Evolutionary conservation across 2,329 filamentous ascomycete species (phyloP), one percentile per base, ranked within the genome.

Genomic region (Didymella pomorum): DNA sequence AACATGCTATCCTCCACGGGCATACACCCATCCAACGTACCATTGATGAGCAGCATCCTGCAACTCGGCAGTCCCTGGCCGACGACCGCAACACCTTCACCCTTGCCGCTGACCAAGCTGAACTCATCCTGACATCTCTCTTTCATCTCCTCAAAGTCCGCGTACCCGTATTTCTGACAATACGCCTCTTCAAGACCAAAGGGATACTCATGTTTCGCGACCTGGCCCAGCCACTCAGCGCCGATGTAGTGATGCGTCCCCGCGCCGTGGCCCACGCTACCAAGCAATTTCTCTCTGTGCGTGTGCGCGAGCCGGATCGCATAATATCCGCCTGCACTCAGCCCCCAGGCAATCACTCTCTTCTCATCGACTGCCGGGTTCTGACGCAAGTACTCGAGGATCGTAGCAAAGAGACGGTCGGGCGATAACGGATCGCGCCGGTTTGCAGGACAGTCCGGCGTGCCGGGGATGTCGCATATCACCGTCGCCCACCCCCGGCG

Each of bases 161-260:
- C 45, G 23, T 78, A 78, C 0, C 76, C 75, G 52, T 76, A 84
- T 58, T 84, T 84, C 58, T 77, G 74, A 1, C 76, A 76, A 48
- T 84, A 75, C 0, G 82, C 82, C 35, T 75, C 74, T 16, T 81
- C 81, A 2, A 84, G 78, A 20, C 85, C 84, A 62, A 87, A 87
- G 0, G 85, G 84, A 63, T 86, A 87, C 66, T 87, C 85, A 39
- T 86, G 76, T 52, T 81, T 76, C 50, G 82, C 80, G n/a, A 82
- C 79, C 4, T 81, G 71, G 16, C 79, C 76, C 29, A 87, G 71
- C 85, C 85, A 87, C 58, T 79, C 80, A 8, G 74, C 70, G 37
- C 82, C 79, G 59, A 87, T 86, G 80, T 86, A 86, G 63, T 84
- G 79, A 63, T 87, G 84, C 14, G 78, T 81, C 0, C 84, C 85